Conservation (phyloP, 306 rosid genomes). For the Begonia masoniana region DNA sequence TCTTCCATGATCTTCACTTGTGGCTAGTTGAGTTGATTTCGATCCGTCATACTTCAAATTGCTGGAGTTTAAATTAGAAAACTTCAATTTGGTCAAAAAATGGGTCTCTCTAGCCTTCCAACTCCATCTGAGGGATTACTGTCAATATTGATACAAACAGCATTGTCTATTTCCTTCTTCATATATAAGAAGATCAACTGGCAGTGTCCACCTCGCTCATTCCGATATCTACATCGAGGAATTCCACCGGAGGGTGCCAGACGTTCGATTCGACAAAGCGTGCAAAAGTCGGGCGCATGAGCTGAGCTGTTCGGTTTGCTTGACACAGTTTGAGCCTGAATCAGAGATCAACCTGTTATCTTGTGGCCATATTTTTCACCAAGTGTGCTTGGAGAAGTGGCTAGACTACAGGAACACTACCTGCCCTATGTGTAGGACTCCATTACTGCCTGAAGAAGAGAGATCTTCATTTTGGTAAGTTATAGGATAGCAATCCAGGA, state of each 20-base stretch:
- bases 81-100: too few relatives aligned
- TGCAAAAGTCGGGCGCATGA: constrained; percentile 20
- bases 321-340: constrained; percentile 59
- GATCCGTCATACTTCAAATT: too few relatives aligned
- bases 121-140: constrained; percentile 91
- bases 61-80: too few relatives aligned
- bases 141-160: constrained; percentile 53
- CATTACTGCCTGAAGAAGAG: constrained; percentile 67
- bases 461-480: constrained; percentile 13
- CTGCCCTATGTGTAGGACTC: constrained; percentile 91
- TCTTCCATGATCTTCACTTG: too few relatives aligned
- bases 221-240: too few relatives aligned
- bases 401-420: constrained; percentile 85
- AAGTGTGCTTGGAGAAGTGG: constrained; percentile 87
- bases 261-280: constrained; percentile 40
- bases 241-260: constrained; percentile 50
- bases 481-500: too few relatives aligned
- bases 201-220: too few relatives aligned
- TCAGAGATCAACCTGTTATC: constrained; percentile 66
- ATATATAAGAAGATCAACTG: too few relatives aligned
- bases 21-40: too few relatives aligned
- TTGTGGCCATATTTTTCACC: constrained; percentile 86
- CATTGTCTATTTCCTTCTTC: constrained; percentile 67
- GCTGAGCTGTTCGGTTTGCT: constrained; percentile 73
- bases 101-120: too few relatives aligned